Base-by-base conservation (phyloP, 2,329 filamentous ascomycete genomes). In the Epichloe sibirici region DNA sequence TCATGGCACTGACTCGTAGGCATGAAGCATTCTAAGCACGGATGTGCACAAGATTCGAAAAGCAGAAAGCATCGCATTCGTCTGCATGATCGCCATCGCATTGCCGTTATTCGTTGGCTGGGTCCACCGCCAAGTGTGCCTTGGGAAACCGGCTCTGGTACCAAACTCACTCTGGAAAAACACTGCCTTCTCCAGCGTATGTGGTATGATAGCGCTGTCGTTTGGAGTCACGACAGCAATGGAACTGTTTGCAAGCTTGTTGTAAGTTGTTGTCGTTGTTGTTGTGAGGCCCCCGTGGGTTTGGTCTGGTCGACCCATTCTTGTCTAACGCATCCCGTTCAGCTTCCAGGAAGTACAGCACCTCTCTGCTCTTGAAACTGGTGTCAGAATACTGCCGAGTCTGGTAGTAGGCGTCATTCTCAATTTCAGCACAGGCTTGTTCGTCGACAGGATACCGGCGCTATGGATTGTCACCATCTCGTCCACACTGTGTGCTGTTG, bases 151-250 rank as follows among this genome's bases (percentile, higher is more conserved):
- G 12, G 78, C 79, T 0, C 62, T 85, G 7, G 82, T 85, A 23
- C 81, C 81, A 0, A 83, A 84, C 60, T 74, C 72, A 0, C 64
- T 85, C 0, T 85, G 81, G 81, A 71, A 66, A n/a, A 82, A 79
- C 45, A 61, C 64, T 0, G 64, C 74, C 3, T 85, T 84, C 58
- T 74, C 76, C 0, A 71, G 66, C 28, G 74, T 80, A 21, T 84
- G 81, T 58, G 57, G 74, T 3, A 75, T 70, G 4, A 68, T 79
- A 1, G 61, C 74, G 4, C 55, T 79, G 4, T 69, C 74, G 0
- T 73, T 65, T 53, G 74, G 70, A 0, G 71, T 74, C 0, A 54
- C 74, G 5, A 74, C 75, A 46, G 66, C 66, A 0, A 68, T 76
- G 57, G 75, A 78, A 56, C 63, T 73, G 0, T 75, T 74, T 48